Evolutionary conservation across 179 eudicot genomes (phyloP), one percentile per base, ranked within the genome.

Genomic region (Nepenthes alata): DNA sequence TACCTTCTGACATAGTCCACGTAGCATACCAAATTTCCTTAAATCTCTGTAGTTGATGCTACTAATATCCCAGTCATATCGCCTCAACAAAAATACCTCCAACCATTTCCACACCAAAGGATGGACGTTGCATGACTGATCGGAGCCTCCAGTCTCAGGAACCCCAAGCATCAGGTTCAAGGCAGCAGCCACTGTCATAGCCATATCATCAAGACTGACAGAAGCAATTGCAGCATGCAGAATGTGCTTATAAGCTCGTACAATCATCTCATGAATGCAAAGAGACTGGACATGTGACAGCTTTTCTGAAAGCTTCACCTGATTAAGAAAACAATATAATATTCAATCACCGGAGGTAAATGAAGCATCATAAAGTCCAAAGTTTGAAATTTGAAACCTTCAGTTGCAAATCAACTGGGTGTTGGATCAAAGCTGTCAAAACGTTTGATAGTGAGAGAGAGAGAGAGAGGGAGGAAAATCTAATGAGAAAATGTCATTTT

Each of bases 191-290:
- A 94, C 74, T 36, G 84, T 72, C 64, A 62, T 81, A 65, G 99
- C 95, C 80, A 81, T 70, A 55, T 91, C 83, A 49, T 84, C 81
- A 49, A 77, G 67, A 65, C 70, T 64, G 59, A 84, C 86, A 64
- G 85, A 73, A 72, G 97, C 88, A 78, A 94, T 94, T 59, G 84
- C 95, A 57, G 99, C 96, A 77, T 84, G 99, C 57, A 94, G 77
- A 53, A 94, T 76, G 74, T 94, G 99, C 86, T 94, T 94, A 73
- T 79, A 94, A 68, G 99, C 99, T 70, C 99, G 96, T 65, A 91
- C 95, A 71, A 91, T 84, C 99, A 94, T 94, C 86, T 94, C 99
- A 70, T 94, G 99, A 51, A 94, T 82, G 75, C 99, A 94, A 58
- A 94, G 88, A 67, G 99, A 90, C 70, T 91, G 99, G 71, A 94